These are phyloP conservation scores for Colletotrichum magnum DNA, from an alignment of 2,329 filamentous ascomycete species.

Conservation along the genomic window DNA sequence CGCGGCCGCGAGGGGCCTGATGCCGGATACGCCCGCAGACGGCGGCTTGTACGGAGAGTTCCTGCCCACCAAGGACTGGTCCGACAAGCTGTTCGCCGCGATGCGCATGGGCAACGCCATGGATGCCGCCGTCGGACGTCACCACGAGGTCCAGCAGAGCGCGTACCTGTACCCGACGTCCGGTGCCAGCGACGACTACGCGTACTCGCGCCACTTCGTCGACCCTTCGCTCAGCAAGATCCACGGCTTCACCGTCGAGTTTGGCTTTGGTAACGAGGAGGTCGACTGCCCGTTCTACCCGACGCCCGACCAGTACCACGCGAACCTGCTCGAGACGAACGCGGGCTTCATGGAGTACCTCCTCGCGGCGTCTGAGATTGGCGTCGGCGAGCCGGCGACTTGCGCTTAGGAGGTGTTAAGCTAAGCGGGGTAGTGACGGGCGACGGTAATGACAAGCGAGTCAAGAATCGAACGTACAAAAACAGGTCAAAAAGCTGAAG, in stretches of 20 bases:
- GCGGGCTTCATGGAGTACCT: constrained; percentile 65
- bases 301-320: constrained; percentile 56
- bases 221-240: constrained; percentile 54
- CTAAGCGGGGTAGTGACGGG: not conserved
- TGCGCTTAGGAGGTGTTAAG: not conserved
- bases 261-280: constrained; percentile 56
- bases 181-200: constrained; percentile 63
- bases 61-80: constrained; percentile 53
- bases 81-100: constrained; percentile 50
- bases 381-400: constrained; percentile 35
- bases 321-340: constrained; percentile 59
- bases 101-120: constrained; percentile 55
- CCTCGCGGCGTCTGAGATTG: constrained; percentile 39
- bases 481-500: not conserved
- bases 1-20: constrained; percentile 64
- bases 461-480: not conserved
- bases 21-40: constrained; percentile 52
- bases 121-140: constrained; percentile 53
- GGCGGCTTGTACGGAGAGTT: constrained; percentile 61
- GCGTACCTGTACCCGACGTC: constrained; percentile 61
- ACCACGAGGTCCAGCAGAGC: constrained; percentile 55
- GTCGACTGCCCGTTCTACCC: constrained; percentile 62
- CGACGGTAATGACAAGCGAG: not conserved
- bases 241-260: constrained; percentile 62
- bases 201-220: constrained; percentile 59